These are phyloP conservation scores for Gnaphalium uliginosum DNA, from an alignment of 129 eudicot species.

Conservation along the genomic window DNA sequence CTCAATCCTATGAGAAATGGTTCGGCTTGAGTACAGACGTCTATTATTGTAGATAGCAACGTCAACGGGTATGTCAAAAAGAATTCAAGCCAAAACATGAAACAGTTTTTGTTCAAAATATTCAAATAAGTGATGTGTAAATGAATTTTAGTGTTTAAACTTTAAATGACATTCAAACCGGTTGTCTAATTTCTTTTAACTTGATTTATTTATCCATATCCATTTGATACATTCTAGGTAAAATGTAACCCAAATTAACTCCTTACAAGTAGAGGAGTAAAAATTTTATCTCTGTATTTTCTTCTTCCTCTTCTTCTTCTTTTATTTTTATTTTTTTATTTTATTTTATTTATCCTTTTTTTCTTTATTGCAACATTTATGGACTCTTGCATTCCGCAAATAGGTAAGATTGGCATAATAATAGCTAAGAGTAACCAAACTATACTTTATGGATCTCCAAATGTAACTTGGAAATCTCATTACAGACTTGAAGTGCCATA, in stretches of 20 bases:
- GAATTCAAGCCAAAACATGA: background rate
- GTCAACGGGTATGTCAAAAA: background rate
- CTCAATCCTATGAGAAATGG: background rate
- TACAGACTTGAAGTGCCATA: background rate
- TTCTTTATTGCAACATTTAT: no score
- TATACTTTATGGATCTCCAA: background rate
- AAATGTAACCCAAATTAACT: no score
- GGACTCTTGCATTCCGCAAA: background rate
- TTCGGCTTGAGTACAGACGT: background rate
- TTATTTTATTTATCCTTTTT: no score
- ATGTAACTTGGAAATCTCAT: slow-evolving; percentile 3
- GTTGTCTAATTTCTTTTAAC: background rate
- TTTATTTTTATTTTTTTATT: no score
- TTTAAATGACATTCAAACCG: background rate
- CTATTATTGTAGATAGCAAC: background rate
- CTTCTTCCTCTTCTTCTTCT: no score
- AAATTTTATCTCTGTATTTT: no score
- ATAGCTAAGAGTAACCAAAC: background rate
- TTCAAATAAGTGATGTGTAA: background rate
- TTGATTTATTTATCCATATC: no score
- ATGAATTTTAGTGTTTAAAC: no score
- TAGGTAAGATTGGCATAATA: background rate
- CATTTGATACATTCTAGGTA: no score
- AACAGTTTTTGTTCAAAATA: background rate
- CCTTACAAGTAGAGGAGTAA: no score